Evolutionary conservation across 140 eudicot genomes (phyloP).

Genomic region (Bidens hawaiensis): DNA sequence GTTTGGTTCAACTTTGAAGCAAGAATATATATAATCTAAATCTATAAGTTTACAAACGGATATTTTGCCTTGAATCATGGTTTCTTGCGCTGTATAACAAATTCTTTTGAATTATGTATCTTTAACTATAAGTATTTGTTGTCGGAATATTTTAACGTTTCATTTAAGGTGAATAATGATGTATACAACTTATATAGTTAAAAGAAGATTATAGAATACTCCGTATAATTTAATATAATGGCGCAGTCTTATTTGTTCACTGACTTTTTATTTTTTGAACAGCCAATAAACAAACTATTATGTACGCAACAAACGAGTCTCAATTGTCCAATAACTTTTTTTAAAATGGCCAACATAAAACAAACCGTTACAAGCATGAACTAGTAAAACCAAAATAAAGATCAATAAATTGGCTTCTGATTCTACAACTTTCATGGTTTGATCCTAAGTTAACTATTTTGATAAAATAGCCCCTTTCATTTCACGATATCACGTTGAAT

Average conservation of each 20-base stretch:
- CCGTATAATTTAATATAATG: neutral
- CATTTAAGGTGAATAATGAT: neutral
- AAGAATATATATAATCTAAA: neutral
- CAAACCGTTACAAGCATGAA: too few species aligned
- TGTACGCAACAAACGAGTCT: too few species aligned
- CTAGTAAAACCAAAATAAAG: too few species aligned
- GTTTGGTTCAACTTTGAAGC: constrained; percentile 5
- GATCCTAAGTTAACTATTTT: neutral
- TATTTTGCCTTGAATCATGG: neutral
- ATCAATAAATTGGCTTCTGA: neutral
- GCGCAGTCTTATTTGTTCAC: too few species aligned
- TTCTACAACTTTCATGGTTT: neutral
- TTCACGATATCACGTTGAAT: neutral
- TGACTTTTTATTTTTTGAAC: too few species aligned
- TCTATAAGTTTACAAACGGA: neutral
- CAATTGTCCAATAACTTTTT: too few species aligned
- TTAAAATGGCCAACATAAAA: too few species aligned
- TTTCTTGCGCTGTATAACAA: neutral
- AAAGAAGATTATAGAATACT: neutral
- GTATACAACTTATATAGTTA: neutral
- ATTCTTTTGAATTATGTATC: neutral
- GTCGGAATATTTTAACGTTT: neutral
- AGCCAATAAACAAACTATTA: too few species aligned
- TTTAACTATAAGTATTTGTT: constrained; percentile 3
- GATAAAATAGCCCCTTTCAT: neutral